Evolutionary conservation across 805 yeast species (phyloP).

Genomic region (Metschnikowia kunwiensis): DNA sequence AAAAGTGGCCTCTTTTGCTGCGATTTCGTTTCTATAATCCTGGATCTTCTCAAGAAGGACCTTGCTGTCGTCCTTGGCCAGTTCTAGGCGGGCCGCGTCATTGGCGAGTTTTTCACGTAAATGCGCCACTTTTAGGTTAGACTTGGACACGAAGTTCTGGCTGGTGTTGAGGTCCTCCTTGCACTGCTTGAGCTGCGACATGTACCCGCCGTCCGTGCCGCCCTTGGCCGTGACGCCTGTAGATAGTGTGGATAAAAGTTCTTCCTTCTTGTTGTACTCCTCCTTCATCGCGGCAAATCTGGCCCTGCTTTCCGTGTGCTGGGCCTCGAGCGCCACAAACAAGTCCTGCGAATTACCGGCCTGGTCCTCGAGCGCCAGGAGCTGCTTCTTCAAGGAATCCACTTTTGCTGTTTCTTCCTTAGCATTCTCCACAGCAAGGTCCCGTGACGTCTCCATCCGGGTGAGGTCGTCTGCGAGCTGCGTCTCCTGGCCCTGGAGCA

Average conservation of each 20-base stretch:
- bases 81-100: conserved; percentile 46
- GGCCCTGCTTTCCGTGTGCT: conserved; percentile 43
- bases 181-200: conserved; percentile 63
- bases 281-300: conserved; percentile 46
- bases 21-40: conserved; percentile 36
- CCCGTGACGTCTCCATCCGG: conserved; percentile 61
- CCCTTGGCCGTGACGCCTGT: conserved; percentile 91
- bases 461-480: conserved; percentile 61
- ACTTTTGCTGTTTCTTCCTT: conserved; percentile 37
- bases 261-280: conserved; percentile 61
- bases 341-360: conserved; percentile 34
- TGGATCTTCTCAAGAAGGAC: conserved; percentile 43
- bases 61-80: conserved; percentile 52
- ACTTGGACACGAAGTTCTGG: conserved; percentile 55
- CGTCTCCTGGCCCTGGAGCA: conserved; percentile 56
- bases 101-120: conserved; percentile 50
- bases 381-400: conserved; percentile 23
- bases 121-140: conserved; percentile 56
- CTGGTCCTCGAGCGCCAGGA: conserved; percentile 33
- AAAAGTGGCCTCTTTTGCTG: conserved; percentile 41
- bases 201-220: conserved; percentile 70
- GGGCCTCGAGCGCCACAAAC: conserved; percentile 42
- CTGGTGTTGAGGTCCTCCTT: conserved; percentile 54
- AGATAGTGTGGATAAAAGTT: conserved; percentile 72
- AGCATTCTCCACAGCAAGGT: conserved; percentile 54